These are phyloP conservation scores for Penicillium sp. DNA, from an alignment of 2,329 filamentous ascomycete genomes.

Conservation along the genomic window DNA sequence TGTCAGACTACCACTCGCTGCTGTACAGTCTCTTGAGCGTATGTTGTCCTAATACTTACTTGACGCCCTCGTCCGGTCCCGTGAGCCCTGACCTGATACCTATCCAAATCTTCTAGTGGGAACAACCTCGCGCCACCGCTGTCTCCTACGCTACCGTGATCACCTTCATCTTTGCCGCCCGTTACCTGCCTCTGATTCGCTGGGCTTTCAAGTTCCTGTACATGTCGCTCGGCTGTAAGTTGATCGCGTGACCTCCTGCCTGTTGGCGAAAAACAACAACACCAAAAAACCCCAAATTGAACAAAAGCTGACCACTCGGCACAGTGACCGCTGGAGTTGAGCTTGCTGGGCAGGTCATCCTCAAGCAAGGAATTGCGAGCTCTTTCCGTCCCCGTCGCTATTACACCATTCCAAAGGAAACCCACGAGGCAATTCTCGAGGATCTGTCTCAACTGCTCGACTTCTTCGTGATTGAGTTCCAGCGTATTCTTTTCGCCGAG, in stretches of 20 bases:
- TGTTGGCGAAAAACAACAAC: no score
- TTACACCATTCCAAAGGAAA: constrained; percentile 60
- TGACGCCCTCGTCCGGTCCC: not conserved
- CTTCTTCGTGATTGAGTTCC: constrained; percentile 64
- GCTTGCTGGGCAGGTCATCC: constrained; percentile 49
- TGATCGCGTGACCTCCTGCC: constrained; percentile 18
- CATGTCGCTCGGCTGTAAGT: constrained; percentile 53
- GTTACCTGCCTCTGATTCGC: constrained; percentile 57
- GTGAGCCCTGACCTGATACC: constrained; percentile 1
- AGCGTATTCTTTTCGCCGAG: constrained; percentile 61
- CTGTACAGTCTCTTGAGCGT: constrained; percentile 61
- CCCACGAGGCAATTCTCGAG: constrained; percentile 55
- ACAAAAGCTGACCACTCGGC: constrained; percentile 8
- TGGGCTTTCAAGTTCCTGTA: constrained; percentile 57
- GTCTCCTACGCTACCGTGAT: constrained; percentile 54
- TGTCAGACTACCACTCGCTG: constrained; percentile 57
- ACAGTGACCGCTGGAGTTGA: constrained; percentile 53
- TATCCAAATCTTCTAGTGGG: constrained; percentile 45
- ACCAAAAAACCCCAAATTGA: not conserved
- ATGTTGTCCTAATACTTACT: constrained; percentile 22
- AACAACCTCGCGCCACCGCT: constrained; percentile 59
- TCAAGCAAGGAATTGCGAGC: constrained; percentile 55
- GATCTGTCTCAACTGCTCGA: constrained; percentile 61
- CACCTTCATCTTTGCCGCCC: constrained; percentile 55
- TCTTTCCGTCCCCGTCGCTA: constrained; percentile 59